Percentiles rank a stretch among this genome's conserved stretches.
Evolutionary conservation across 495 filamentous ascomycete genomes (phyloP).

Genomic region (Aspergillus bertholletiae): DNA sequence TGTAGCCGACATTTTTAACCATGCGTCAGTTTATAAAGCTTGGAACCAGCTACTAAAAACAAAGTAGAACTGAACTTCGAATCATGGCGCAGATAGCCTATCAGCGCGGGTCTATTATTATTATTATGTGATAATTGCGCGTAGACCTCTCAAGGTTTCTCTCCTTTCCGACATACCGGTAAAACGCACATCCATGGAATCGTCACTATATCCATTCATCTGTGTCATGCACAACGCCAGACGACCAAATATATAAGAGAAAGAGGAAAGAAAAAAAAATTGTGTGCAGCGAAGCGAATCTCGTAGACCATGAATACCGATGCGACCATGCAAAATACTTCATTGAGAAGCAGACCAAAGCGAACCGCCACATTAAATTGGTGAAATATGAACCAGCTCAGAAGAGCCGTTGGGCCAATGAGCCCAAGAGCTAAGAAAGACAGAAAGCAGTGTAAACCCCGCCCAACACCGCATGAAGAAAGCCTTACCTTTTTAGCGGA

Average conservation of each 20-base stretch:
- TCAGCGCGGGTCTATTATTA: constrained; percentile 15
- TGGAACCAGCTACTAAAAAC: background rate
- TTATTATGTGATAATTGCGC: constrained; percentile 17
- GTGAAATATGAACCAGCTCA: constrained; percentile 6
- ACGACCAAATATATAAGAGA: constrained; percentile 13
- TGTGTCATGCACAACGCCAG: constrained; percentile 10
- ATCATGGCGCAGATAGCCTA: background rate
- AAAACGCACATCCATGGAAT: constrained; percentile 18
- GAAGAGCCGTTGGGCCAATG: background rate
- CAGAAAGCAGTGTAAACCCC: background rate
- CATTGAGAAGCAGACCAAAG: background rate
- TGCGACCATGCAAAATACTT: background rate
- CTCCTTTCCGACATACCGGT: background rate
- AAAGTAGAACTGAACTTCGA: background rate
- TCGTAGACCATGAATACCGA: constrained; percentile 17
- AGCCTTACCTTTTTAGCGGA: background rate
- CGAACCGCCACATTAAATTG: background rate
- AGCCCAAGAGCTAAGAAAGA: background rate
- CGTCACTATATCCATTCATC: constrained; percentile 23
- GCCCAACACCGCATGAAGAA: background rate
- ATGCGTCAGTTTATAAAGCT: background rate
- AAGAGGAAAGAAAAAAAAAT: constrained; percentile 3
- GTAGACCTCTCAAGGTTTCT: constrained; percentile 1
- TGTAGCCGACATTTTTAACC: background rate
- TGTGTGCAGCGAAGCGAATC: constrained; percentile 6